Percentiles rank a stretch among this genome's conserved stretches.
phyloP scores from a whole-genome alignment of 495 filamentous ascomycete species.

The Annulohypoxylon stygium region DNA sequence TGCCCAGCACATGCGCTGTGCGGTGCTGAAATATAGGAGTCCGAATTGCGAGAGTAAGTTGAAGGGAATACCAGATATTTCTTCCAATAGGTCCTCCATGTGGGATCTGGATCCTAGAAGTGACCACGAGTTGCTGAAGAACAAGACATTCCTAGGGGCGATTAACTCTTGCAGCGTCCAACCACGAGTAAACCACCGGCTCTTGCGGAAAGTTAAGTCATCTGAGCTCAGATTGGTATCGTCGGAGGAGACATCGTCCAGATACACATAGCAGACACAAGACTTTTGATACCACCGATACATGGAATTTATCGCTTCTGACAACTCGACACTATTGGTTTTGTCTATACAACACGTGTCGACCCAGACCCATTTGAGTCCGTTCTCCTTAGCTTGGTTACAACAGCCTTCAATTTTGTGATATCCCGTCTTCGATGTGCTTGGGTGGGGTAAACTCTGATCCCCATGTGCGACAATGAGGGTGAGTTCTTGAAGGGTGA shows the following conservation, averaged over 20 bases:
- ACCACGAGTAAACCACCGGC: not conserved
- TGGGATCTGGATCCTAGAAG: not conserved
- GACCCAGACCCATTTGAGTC: conserved; percentile 2
- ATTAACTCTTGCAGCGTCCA: conserved; percentile 13
- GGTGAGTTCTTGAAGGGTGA: not conserved
- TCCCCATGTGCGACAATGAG: not conserved
- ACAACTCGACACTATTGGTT: not conserved
- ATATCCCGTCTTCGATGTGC: conserved; percentile 1
- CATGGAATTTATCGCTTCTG: conserved; percentile 10
- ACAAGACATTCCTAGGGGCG: not conserved
- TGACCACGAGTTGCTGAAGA: not conserved
- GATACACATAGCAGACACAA: not conserved
- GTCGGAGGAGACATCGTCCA: not conserved
- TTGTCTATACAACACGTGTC: conserved; percentile 6
- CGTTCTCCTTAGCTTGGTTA: not conserved
- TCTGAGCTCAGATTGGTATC: not conserved
- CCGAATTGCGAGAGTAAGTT: not conserved
- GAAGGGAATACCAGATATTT: not conserved
- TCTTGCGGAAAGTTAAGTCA: not conserved
- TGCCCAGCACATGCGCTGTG: not conserved
- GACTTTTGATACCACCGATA: not conserved
- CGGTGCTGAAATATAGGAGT: not conserved
- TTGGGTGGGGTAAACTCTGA: not conserved
- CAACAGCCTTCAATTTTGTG: not conserved
- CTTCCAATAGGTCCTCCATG: not conserved